Evolutionary conservation across 306 rosid species (phyloP).

Genomic region (Corylus americana): DNA sequence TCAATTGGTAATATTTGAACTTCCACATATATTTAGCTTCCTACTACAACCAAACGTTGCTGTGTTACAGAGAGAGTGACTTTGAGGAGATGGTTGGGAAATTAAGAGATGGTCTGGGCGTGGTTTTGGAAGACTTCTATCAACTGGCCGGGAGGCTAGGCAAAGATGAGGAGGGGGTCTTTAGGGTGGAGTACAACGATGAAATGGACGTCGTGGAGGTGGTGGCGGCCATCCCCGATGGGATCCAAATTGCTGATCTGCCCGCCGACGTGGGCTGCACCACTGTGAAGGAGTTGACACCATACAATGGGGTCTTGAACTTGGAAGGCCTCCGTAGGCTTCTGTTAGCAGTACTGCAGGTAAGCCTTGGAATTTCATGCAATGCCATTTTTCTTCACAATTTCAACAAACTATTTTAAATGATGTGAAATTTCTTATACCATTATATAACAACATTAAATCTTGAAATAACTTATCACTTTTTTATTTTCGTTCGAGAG

Average conservation of each 20-base stretch:
- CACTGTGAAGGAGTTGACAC: conserved; percentile 62
- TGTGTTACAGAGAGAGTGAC: conserved; percentile 62
- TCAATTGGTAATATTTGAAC: conserved; percentile 75
- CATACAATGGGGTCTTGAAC: conserved; percentile 66
- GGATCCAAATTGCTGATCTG: conserved; percentile 57
- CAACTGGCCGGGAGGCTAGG: conserved; percentile 84
- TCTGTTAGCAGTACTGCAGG: conserved; percentile 74
- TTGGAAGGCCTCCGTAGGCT: conserved; percentile 86
- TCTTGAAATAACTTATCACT: too few species aligned
- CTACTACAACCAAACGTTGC: conserved; percentile 88
- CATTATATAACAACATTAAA: too few species aligned
- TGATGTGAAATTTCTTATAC: too few species aligned
- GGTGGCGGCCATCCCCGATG: conserved; percentile 59
- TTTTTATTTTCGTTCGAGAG: too few species aligned
- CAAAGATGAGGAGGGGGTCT: conserved; percentile 87
- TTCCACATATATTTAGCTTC: conserved; percentile 75
- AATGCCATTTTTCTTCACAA: background rate
- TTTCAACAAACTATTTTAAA: too few species aligned
- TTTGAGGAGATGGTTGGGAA: conserved; percentile 65
- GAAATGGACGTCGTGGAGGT: conserved; percentile 71
- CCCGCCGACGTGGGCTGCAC: conserved; percentile 54
- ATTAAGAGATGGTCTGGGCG: conserved; percentile 59
- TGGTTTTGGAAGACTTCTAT: conserved; percentile 65
- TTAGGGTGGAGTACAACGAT: conserved; percentile 73
- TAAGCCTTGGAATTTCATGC: conserved; percentile 22